Base-by-base conservation (phyloP, 140 eudicot species). In the Ambrosia hybrid region DNA sequence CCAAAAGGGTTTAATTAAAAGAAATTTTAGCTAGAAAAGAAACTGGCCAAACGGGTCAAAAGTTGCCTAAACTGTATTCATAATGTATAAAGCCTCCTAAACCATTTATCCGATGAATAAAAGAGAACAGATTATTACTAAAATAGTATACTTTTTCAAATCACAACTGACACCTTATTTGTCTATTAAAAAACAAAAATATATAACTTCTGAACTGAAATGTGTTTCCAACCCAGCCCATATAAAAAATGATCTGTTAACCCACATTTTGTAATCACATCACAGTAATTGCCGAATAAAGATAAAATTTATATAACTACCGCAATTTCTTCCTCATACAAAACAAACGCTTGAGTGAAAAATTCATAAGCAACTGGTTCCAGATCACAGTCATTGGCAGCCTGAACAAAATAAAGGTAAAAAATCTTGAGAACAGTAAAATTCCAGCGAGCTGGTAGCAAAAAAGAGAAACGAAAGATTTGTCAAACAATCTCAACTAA, bases 321-420 rank as follows among this genome's bases (percentile, higher is more conserved):
- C 87, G 91, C 94, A 38, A 93, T 82, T 87, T 93, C 99, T 88
- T 93, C 99, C 79, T 93, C 99, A 13, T 93, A 93, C 46, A 93
- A 71, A 41, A 93, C 87, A 83, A 93, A 93, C 66, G 99, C 99
- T 79, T 90, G 97, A 46, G 96, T 93, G 76, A 93, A 93, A 72
- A 87, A 90, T 4, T 93, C 99, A 86, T 93, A 93, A 56, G 99
- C 99, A 83, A 93, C 83, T 65, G 96, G 89, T 82, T 93, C 99
- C 63, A 93, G 82, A 74, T 90, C 96, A 74, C 97, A 88, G 82
- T 93, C 99, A 76, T 85, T 90, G 80, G 99, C 97, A 78, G 97
- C 97, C 99, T 93, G 91, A 48, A 53, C 5, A 69, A 11, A 51
- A 16, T 16, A 43, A 65, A 46, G 37, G 6, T 7, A 52, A 6